These are phyloP conservation scores for Penicillium pancosmium DNA, from an alignment of 495 filamentous ascomycete genomes.

Conservation along the genomic window DNA sequence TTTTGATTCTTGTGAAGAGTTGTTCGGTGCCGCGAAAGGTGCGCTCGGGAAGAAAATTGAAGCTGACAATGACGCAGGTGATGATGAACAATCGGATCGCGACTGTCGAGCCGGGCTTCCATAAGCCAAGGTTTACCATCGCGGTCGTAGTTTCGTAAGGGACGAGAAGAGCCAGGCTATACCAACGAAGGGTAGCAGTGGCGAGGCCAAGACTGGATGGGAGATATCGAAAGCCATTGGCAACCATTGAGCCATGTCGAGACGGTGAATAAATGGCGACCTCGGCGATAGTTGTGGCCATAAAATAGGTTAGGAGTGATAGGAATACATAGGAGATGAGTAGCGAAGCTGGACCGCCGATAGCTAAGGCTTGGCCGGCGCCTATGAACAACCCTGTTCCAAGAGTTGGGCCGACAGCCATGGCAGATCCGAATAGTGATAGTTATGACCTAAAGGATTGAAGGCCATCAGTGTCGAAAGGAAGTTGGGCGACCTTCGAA, in stretches of 20 bases:
- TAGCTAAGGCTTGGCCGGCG: constrained; percentile 42
- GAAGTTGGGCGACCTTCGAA: background rate
- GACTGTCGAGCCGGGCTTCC: constrained; percentile 62
- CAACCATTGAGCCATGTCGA: constrained; percentile 56
- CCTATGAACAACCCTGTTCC: constrained; percentile 46
- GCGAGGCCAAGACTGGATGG: constrained; percentile 54
- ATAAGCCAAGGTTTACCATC: constrained; percentile 80
- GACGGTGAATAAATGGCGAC: constrained; percentile 63
- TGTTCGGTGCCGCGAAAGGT: constrained; percentile 81
- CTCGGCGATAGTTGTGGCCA: constrained; percentile 64
- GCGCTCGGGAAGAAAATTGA: constrained; percentile 80
- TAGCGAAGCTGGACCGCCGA: constrained; percentile 45
- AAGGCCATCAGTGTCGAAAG: constrained; percentile 4
- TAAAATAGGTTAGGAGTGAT: constrained; percentile 60
- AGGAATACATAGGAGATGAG: constrained; percentile 45
- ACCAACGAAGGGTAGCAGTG: constrained; percentile 64
- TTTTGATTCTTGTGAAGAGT: constrained; percentile 76
- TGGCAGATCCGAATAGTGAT: constrained; percentile 26
- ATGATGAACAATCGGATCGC: constrained; percentile 75
- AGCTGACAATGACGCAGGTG: constrained; percentile 64
- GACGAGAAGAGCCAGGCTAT: constrained; percentile 66
- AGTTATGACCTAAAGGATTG: constrained; percentile 4
- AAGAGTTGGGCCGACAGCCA: constrained; percentile 42
- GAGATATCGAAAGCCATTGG: constrained; percentile 57
- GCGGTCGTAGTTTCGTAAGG: constrained; percentile 78